phyloP scores from a whole-genome alignment of 2,329 filamentous ascomycete species.

The Xylaria sp. region DNA sequence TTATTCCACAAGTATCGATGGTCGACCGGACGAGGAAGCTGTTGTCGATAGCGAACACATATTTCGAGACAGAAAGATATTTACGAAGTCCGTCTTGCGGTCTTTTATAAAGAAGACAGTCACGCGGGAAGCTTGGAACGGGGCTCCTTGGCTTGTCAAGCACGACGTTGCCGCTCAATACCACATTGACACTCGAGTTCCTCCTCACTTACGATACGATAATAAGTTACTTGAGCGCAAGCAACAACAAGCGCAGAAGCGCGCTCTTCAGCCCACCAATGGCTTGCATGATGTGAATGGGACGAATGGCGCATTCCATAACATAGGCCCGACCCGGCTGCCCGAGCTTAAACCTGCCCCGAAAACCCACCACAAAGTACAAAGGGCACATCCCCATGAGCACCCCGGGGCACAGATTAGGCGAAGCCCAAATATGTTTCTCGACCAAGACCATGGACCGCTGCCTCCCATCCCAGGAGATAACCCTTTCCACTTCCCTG shows the following conservation, averaged over 20 bases:
- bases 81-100: constrained; percentile 92
- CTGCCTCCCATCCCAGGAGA: constrained; percentile 57
- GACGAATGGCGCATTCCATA: constrained; percentile 47
- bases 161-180: constrained; percentile 84
- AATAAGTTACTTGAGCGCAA: constrained; percentile 82
- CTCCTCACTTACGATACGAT: constrained; percentile 83
- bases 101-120: constrained; percentile 96
- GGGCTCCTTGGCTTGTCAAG: constrained; percentile 97
- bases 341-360: constrained; percentile 79
- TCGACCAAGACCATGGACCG: constrained; percentile 53
- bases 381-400: constrained; percentile 62
- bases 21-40: constrained; percentile 75
- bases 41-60: constrained; percentile 85
- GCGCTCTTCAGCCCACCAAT: constrained; percentile 58
- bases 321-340: constrained; percentile 66
- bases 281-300: constrained; percentile 57
- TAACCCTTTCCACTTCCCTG: constrained; percentile 60
- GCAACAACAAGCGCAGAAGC: constrained; percentile 74
- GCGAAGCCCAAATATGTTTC: constrained; percentile 53
- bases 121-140: constrained; percentile 90
- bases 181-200: constrained; percentile 87
- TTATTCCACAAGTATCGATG: constrained; percentile 82
- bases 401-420: constrained; percentile 54
- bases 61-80: constrained; percentile 86
- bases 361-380: constrained; percentile 70